Conservation (phyloP, 768 basidiomycete genomes). For the Trametes meyenii region DNA sequence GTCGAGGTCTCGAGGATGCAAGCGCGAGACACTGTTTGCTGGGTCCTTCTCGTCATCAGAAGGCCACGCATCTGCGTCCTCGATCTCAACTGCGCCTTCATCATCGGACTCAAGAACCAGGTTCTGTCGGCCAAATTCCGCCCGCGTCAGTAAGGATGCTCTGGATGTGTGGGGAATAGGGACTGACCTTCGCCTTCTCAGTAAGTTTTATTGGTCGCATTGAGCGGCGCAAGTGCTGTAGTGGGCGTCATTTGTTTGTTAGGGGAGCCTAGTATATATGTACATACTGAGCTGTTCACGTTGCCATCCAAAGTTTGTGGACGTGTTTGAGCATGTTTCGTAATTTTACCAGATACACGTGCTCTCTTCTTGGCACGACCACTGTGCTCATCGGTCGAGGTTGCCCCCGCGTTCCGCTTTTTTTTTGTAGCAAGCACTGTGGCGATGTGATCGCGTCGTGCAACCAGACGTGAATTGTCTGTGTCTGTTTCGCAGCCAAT, state of each 20-base stretch:
- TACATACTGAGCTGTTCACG: background rate
- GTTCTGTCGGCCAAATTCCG: background rate
- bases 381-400: too few species aligned
- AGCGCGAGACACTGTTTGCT: background rate
- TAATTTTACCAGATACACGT: too few species aligned
- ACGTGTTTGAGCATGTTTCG: too few species aligned
- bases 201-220: background rate
- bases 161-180: background rate
- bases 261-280: background rate
- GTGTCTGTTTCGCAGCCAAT: too few species aligned
- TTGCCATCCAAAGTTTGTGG: background rate
- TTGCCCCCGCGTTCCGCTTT: too few species aligned
- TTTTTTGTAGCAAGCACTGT: too few species aligned
- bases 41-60: background rate
- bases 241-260: background rate
- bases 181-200: background rate
- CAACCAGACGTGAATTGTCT: too few species aligned
- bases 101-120: slow-evolving; percentile 3
- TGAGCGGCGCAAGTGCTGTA: background rate
- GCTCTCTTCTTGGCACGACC: too few species aligned
- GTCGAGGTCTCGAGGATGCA: slow-evolving; percentile 7
- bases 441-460: too few species aligned
- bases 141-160: too few species aligned
- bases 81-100: background rate
- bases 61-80: background rate